These are phyloP conservation scores for Lasiodiplodia hormozganensis DNA, from an alignment of 2,329 filamentous ascomycete species.

Conservation along the genomic window DNA sequence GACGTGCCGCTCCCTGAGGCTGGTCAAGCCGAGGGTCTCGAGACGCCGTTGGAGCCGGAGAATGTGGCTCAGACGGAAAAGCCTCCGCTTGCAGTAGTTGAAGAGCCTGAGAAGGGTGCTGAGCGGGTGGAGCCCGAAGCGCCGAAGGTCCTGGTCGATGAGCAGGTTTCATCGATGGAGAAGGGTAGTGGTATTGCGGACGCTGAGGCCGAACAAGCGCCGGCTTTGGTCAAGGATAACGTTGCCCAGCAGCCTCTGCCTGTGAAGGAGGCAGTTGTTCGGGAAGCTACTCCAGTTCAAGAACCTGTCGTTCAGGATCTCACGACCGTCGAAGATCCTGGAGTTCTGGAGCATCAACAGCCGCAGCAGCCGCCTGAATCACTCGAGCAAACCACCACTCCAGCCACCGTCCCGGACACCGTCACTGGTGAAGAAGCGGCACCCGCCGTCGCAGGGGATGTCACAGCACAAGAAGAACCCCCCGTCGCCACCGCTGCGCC, in stretches of 20 bases:
- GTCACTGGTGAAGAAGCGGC: neutral
- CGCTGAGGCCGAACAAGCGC: neutral
- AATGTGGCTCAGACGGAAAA: neutral
- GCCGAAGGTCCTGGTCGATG: neutral
- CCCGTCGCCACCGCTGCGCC: neutral
- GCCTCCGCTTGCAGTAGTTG: neutral
- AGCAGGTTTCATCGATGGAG: neutral
- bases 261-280: neutral
- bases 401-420: neutral
- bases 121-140: neutral
- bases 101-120: neutral
- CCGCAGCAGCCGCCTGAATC: neutral
- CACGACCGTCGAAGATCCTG: too few relatives aligned
- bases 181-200: neutral
- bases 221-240: neutral
- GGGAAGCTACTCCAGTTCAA: neutral
- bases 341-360: neutral
- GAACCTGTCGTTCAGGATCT: too few relatives aligned
- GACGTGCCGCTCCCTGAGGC: neutral
- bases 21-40: too few relatives aligned
- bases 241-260: neutral
- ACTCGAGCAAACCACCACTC: neutral
- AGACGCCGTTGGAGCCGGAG: neutral
- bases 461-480: neutral
- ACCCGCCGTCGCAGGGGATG: neutral